Conservation (phyloP, 1,139 yeast genomes). For the Zygoascus hellenicus region DNA sequence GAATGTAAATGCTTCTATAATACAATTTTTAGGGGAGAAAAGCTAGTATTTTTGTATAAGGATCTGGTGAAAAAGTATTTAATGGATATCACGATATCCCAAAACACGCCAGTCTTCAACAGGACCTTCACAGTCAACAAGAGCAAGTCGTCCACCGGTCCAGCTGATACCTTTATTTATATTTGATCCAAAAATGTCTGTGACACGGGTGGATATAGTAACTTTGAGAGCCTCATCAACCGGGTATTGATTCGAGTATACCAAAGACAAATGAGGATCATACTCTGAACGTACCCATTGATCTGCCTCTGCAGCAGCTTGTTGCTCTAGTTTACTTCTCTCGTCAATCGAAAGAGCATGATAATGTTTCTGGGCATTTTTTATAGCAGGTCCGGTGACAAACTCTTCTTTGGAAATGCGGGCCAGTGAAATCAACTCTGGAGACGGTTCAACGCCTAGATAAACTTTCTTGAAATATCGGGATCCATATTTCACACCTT, state of each 20-base stretch:
- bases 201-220: slow-evolving; percentile 62
- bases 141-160: slow-evolving; percentile 64
- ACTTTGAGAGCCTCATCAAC: slow-evolving; percentile 64
- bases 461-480: slow-evolving; percentile 58
- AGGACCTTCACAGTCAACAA: slow-evolving; percentile 72
- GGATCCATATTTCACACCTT: slow-evolving; percentile 34
- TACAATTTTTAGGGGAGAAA: slow-evolving; percentile 1
- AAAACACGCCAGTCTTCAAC: slow-evolving; percentile 65
- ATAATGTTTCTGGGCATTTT: slow-evolving; percentile 27
- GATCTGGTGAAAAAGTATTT: not conserved
- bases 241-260: slow-evolving; percentile 62
- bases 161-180: slow-evolving; percentile 43
- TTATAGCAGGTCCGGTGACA: slow-evolving; percentile 38
- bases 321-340: slow-evolving; percentile 19
- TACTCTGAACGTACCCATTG: slow-evolving; percentile 55
- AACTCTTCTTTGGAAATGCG: slow-evolving; percentile 65
- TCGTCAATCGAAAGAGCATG: slow-evolving; percentile 28
- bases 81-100: slow-evolving; percentile 39
- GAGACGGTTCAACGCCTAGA: slow-evolving; percentile 49
- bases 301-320: slow-evolving; percentile 32
- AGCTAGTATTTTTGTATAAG: not conserved
- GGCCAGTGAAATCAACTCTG: slow-evolving; percentile 60
- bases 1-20: not conserved
- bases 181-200: slow-evolving; percentile 56
- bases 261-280: slow-evolving; percentile 70